These are phyloP conservation scores for Didymella arachidicola DNA, from an alignment of 2,329 filamentous ascomycete species.

Conservation along the genomic window DNA sequence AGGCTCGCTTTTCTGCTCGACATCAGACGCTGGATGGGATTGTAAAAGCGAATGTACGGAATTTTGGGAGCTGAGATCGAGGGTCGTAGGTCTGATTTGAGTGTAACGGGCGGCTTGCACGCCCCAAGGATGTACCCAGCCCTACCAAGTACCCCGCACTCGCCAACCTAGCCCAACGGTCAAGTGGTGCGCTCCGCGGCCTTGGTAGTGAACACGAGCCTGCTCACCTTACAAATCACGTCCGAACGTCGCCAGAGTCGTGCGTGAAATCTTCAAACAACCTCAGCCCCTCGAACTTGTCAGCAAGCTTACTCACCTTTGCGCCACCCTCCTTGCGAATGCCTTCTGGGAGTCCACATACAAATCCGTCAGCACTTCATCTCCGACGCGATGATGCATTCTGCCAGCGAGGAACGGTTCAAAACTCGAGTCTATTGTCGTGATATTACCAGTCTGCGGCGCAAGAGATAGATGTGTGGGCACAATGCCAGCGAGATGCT, in stretches of 20 bases:
- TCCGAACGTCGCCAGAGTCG: neutral
- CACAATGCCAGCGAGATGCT: neutral
- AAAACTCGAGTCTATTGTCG: neutral
- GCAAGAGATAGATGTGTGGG: neutral
- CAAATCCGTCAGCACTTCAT: neutral
- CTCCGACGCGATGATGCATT: neutral
- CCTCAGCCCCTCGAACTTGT: constrained; percentile 39
- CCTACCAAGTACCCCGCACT: constrained; percentile 6
- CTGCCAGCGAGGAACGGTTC: neutral
- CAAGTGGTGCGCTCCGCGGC: neutral
- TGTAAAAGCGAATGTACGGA: neutral
- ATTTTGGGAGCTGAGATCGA: too few relatives aligned
- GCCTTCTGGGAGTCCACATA: neutral
- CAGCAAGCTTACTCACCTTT: constrained; percentile 36
- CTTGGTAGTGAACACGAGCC: neutral
- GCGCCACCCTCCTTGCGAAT: constrained; percentile 9
- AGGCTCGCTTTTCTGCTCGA: too few relatives aligned
- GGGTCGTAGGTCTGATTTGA: neutral
- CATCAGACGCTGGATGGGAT: neutral
- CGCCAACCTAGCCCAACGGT: constrained; percentile 7
- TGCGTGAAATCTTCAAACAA: constrained; percentile 34
- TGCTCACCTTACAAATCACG: neutral
- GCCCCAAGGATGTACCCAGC: constrained; percentile 2
- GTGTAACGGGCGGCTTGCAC: neutral
- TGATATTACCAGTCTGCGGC: neutral